These are phyloP conservation scores for Xerocomus spinulosus DNA, from an alignment of 768 basidiomycete species.

Conservation along the genomic window DNA sequence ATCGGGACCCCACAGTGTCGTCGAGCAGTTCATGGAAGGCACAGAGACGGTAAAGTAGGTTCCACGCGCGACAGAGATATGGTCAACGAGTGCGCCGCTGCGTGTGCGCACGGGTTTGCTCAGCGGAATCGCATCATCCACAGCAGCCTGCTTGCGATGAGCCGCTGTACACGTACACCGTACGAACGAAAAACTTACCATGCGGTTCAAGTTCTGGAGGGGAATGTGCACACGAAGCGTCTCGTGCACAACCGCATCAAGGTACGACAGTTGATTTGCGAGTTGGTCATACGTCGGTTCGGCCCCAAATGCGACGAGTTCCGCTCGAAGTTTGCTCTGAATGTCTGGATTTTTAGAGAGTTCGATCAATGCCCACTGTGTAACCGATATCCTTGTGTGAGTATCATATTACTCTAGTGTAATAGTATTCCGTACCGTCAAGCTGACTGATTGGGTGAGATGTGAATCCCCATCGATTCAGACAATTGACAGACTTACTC, in stretches of 20 bases:
- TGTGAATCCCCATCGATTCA: neutral
- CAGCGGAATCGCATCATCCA: slow-evolving; percentile 59
- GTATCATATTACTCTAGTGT: neutral
- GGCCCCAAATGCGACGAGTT: slow-evolving; percentile 39
- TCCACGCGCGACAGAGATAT: slow-evolving; percentile 45
- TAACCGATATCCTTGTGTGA: neutral
- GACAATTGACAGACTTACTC: slow-evolving; percentile 14
- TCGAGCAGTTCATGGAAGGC: slow-evolving; percentile 44
- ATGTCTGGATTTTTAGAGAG: slow-evolving; percentile 40
- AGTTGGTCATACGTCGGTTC: slow-evolving; percentile 58
- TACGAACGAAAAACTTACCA: neutral
- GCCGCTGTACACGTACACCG: no score
- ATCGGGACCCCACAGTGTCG: slow-evolving; percentile 55
- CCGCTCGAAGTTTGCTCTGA: slow-evolving; percentile 47
- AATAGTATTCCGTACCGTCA: slow-evolving; percentile 12
- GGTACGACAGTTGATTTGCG: slow-evolving; percentile 38
- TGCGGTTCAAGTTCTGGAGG: slow-evolving; percentile 22
- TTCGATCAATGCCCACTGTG: slow-evolving; percentile 58
- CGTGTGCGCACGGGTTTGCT: slow-evolving; percentile 39
- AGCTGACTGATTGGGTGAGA: slow-evolving; percentile 12
- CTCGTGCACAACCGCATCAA: slow-evolving; percentile 50
- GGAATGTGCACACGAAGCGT: slow-evolving; percentile 44
- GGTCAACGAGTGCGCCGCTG: slow-evolving; percentile 35
- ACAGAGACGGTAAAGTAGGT: slow-evolving; percentile 42
- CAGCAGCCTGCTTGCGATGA: slow-evolving; percentile 35